Base-by-base conservation (phyloP, 1,284 basidiomycete genomes). In the Tetrapyrgos nigripes region DNA sequence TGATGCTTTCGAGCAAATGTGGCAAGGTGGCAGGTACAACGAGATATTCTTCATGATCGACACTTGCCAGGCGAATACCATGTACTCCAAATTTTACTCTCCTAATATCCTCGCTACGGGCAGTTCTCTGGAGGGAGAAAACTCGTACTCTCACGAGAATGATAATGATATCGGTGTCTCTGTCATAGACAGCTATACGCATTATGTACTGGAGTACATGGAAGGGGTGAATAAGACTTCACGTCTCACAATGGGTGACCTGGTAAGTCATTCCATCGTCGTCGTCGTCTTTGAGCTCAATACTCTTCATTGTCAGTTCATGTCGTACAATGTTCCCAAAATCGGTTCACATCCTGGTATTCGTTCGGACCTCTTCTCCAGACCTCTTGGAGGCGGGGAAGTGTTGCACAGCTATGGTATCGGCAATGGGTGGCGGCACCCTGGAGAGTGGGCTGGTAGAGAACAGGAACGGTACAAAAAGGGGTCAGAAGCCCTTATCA, bases 31-130 rank as follows among this genome's bases (percentile, higher is more conserved):
- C 69, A 79, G 95, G 57, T 99, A 98, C 79, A 97, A 98, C 73
- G 94, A 97, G 73, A 88, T 99, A 40, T 86, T 99, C 68, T 98
- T 98, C 80, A 97, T 98, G 92, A 91, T 97, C 64, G 97, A 99
- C 72, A 99, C 97, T 0, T 99, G 97, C 69, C 96, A 99, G 75
- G 97, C 97, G 24, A 97, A 96, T 70, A 95, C 94, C 1, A 91
- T 99, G 88, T 97, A 94, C 70, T 89, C 91, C 46, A 92, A 95
- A 68, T 89, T 98, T 66, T 98, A 98, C 76, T 96, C 94, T 1
- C 96, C 97, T 1, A 96, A 98, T 68, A 91, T 99, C 46, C 85
- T 98, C 6, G 96, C 97, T 0, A 96, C 95, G 0, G 97, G 96
- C 0, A 96, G 93, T 0, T 93, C 94, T 6, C 76, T 84, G 51